Evolutionary conservation across 1,284 basidiomycete species (phyloP), one percentile per base, ranked within the genome.

Genomic region (Cryptococcus wingfieldii): DNA sequence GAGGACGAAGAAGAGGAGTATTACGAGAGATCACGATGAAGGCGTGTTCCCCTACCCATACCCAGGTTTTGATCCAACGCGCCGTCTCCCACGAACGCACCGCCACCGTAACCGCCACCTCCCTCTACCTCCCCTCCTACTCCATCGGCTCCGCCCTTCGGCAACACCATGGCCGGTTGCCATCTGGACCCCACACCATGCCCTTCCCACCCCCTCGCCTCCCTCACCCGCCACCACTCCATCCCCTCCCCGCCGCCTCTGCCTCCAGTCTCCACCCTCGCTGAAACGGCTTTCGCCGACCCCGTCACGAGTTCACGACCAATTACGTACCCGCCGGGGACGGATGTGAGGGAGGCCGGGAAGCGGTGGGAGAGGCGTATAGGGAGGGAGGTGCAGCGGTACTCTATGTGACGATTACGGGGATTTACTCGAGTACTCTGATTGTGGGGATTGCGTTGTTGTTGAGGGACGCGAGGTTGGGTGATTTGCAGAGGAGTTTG

Each of bases 31-130:
- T n/a, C n/a, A n/a, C n/a, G n/a, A 23, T 23, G 23, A 23, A 2
- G 68, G 69, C 51, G 56, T 79, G 43, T 78, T 79, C 62, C 63
- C 77, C 5, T 79, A 79, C 65, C 71, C 77, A 4, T n/a, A 68
- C 74, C 1, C 48, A 50, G 53, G 74, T 71, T 4, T 59, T 68
- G 44, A 69, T 78, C 14, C 79, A 79, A 59, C 64, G 78, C 2
- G 64, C 67, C 4, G 72, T 77, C 4, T 63, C 63, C 46, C 78
- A 79, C 68, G 77, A 79, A 57, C 67, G 67, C 41, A 62, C 75
- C 10, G 77, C 77, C 19, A 63, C 75, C 38, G 64, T 80, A 51
- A 76, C 76, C 34, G 69, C 67, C 1, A 76, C 76, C 34, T 69
- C 67, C 1, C 62, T 79, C 23, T 78, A 77, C 61, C 68, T 77